These are phyloP conservation scores for Vanrija humicola DNA, from an alignment of 1,284 basidiomycete genomes.

Conservation along the genomic window DNA sequence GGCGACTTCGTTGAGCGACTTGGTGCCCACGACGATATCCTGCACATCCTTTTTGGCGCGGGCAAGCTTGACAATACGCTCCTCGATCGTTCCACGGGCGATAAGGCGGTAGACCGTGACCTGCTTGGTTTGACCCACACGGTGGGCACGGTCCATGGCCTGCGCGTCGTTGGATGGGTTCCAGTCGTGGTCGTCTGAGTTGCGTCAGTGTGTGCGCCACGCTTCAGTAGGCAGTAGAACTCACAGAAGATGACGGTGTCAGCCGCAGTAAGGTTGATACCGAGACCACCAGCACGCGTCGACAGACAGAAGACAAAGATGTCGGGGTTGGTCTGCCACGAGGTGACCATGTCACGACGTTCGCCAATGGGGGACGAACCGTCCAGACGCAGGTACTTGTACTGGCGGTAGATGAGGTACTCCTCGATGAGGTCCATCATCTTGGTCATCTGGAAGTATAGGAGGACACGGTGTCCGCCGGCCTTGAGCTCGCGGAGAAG, in stretches of 20 bases:
- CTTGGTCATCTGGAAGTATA: conserved; percentile 99
- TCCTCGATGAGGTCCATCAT: conserved; percentile 99
- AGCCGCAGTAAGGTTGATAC: conserved; percentile 97
- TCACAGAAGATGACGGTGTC: conserved; percentile 86
- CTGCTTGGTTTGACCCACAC: conserved; percentile 96
- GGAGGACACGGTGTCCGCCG: conserved; percentile 87
- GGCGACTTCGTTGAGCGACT: conserved; percentile 83
- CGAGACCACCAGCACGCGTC: conserved; percentile 93
- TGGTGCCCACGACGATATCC: conserved; percentile 98
- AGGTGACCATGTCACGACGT: conserved; percentile 97
- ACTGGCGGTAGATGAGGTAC: conserved; percentile 94
- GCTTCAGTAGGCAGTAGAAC: conserved; percentile 1
- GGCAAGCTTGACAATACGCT: conserved; percentile 92
- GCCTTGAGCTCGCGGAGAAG: conserved; percentile 89
- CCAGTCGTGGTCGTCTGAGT: conserved; percentile 92
- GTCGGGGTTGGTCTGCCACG: conserved; percentile 97
- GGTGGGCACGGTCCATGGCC: conserved; percentile 99
- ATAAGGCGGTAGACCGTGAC: conserved; percentile 98
- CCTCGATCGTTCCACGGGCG: conserved; percentile 88
- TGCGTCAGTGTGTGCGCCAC: neutral
- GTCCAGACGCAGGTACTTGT: conserved; percentile 95
- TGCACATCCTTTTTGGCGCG: conserved; percentile 96
- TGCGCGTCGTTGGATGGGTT: conserved; percentile 99
- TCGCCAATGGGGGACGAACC: conserved; percentile 95
- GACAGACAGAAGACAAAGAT: conserved; percentile 95